Evolutionary conservation across 2,329 filamentous ascomycete species (phyloP).

Genomic region (Huntiella moniliformis): DNA sequence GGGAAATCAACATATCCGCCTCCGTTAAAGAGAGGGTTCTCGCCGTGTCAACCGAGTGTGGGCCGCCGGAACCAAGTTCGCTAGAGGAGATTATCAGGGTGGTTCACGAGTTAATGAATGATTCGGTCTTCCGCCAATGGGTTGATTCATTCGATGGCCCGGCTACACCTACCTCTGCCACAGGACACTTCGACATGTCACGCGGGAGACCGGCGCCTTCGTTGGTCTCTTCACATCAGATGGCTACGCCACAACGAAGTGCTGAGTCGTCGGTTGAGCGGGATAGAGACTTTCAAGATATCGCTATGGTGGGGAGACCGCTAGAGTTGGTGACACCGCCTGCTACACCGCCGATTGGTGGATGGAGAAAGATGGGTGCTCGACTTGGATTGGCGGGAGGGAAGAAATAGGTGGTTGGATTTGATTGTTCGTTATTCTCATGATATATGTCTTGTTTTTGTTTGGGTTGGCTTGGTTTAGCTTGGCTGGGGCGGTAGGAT

Average conservation of each 20-base stretch:
- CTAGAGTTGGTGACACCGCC: slow-evolving; percentile 11
- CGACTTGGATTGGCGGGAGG: neutral
- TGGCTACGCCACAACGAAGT: no score
- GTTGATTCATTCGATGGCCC: slow-evolving; percentile 22
- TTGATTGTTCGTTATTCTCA: slow-evolving; percentile 9
- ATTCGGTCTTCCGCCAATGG: slow-evolving; percentile 84
- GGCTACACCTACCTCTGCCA: no score
- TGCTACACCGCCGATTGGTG: slow-evolving; percentile 17
- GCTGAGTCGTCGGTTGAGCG: no score
- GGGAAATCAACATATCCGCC: slow-evolving; percentile 80
- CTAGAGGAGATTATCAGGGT: slow-evolving; percentile 71
- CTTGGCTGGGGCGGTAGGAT: no score
- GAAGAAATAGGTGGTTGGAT: no score
- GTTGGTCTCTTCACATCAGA: no score
- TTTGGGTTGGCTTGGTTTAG: no score
- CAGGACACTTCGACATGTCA: no score
- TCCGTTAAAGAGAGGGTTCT: slow-evolving; percentile 48
- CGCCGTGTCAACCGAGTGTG: slow-evolving; percentile 15
- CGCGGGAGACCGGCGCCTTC: no score
- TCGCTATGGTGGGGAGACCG: neutral
- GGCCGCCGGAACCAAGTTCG: slow-evolving; percentile 53
- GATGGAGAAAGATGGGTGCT: neutral
- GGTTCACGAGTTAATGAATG: slow-evolving; percentile 92
- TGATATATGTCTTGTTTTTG: slow-evolving; percentile 14
- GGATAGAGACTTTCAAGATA: no score